These are phyloP conservation scores for Pilatotrama ljubarskyi DNA, from an alignment of 768 basidiomycete species.

Conservation along the genomic window DNA sequence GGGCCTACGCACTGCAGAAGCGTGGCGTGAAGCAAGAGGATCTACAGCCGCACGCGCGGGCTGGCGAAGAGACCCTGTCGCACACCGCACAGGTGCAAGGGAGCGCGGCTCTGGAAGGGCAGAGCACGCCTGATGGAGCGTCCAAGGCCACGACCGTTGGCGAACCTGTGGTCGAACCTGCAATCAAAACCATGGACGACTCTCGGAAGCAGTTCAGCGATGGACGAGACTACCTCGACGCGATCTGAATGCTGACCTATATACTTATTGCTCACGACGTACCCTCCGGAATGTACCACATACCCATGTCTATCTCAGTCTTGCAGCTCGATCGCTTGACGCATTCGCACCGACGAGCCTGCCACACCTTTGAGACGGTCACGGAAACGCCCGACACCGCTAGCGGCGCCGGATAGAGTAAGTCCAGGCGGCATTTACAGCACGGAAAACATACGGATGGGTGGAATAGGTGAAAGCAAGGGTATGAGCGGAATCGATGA, in stretches of 20 bases:
- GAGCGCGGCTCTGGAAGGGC: not conserved
- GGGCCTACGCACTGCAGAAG: conserved; percentile 60
- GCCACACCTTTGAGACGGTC: not conserved
- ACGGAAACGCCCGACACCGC: not conserved
- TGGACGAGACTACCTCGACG: not conserved
- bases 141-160: not conserved
- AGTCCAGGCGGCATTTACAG: conserved; percentile 17
- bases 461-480: conserved; percentile 20
- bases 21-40: conserved; percentile 63
- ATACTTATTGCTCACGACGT: conserved; percentile 13
- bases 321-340: too few species aligned
- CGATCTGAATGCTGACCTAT: not conserved
- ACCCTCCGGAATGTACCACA: conserved; percentile 7
- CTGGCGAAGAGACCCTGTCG: conserved; percentile 55
- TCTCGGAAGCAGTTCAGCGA: not conserved
- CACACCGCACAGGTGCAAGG: conserved; percentile 18
- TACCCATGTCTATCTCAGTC: not conserved
- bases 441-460: conserved; percentile 11
- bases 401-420: conserved; percentile 9
- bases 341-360: not conserved
- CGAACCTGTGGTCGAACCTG: not conserved
- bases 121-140: not conserved
- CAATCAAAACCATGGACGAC: not conserved
- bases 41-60: conserved; percentile 58
- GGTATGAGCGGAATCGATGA: conserved; percentile 18